phyloP scores from a whole-genome alignment of 495 filamentous ascomycete species.

The Penicillium canariense region DNA sequence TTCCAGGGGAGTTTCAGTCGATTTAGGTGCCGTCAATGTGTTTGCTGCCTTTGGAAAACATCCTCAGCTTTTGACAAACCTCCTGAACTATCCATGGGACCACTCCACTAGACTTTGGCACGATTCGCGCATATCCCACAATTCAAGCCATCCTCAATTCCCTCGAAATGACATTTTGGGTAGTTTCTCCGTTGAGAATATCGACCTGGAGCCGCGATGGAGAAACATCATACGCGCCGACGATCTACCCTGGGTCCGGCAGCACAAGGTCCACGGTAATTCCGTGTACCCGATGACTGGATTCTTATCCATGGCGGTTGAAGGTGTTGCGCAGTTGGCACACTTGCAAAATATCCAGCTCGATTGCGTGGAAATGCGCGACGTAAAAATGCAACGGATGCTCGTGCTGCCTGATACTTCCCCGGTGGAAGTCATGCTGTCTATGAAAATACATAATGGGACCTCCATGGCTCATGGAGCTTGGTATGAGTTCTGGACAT shows the following conservation, averaged over 20 bases:
- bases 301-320: slow-evolving; percentile 50
- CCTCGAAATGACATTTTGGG: slow-evolving; percentile 33
- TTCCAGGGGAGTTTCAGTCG: slow-evolving; percentile 17
- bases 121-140: slow-evolving; percentile 22
- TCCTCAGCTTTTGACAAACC: slow-evolving; percentile 24
- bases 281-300: slow-evolving; percentile 51
- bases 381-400: slow-evolving; percentile 39
- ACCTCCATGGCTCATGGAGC: slow-evolving; percentile 22
- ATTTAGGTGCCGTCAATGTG: slow-evolving; percentile 28
- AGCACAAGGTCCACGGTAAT: slow-evolving; percentile 45
- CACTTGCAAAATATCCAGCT: slow-evolving; percentile 22
- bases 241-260: slow-evolving; percentile 37
- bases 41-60: slow-evolving; percentile 14
- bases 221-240: slow-evolving; percentile 30
- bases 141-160: slow-evolving; percentile 24
- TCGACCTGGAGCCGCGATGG: slow-evolving; percentile 32
- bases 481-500: slow-evolving; percentile 46
- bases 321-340: slow-evolving; percentile 47
- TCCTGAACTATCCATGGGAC: slow-evolving; percentile 40
- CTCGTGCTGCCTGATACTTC: slow-evolving; percentile 37
- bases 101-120: slow-evolving; percentile 35
- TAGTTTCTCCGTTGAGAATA: slow-evolving; percentile 20
- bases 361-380: slow-evolving; percentile 30
- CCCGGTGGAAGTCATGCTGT: slow-evolving; percentile 33
- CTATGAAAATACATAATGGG: slow-evolving; percentile 17